Base-by-base conservation (phyloP, 352 stramenopile genomes). In the Globisporangium megalacanthum region DNA sequence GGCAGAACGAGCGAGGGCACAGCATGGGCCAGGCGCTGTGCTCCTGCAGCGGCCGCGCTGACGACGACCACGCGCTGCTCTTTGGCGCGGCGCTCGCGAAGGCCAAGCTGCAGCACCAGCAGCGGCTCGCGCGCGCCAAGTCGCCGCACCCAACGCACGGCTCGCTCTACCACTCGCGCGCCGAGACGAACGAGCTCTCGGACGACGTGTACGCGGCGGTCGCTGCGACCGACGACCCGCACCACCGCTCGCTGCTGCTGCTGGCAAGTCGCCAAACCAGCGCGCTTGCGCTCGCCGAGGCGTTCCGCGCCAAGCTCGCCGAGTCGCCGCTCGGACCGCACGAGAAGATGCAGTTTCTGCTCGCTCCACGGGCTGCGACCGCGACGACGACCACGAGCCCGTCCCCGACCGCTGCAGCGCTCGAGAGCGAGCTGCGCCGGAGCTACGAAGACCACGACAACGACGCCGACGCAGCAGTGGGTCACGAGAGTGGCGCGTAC, bases 321-420 rank as follows among this genome's bases (percentile, higher is more conserved):
- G 80, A 90, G 64, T 75, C 75, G 39, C 76, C 79, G 39, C 77
- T 90, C 49, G 86, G 77, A 61, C 75, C 80, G 8, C 72, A 73
- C 51, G 87, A 79, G 56, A 90, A 90, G 56, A 82, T 90, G 60
- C 54, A 73, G 52, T 68, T 87, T 48, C 59, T 89, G 56, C 46
- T 63, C 71, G 70, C 22, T 52, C 52, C 50, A 25, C 49, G 61
- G n/a, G 22, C 29, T 44, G 35, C 31, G 25, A 54, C 20, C 10
- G 46, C 17, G 20, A 39, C 41, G 59, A 54, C 15, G 37, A 22
- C 36, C 17, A 52, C 35, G 49, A 48, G 11, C 7, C 37, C n/a
- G 60, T 66, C 20, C 47, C 41, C n/a, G 56, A 64, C 45, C 51
- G 17, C 25, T 29, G 25, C 25, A 29, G 25, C 25, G 25, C 25